Base-by-base conservation (phyloP, 139 green algal species). In the Chara braunii region DNA sequence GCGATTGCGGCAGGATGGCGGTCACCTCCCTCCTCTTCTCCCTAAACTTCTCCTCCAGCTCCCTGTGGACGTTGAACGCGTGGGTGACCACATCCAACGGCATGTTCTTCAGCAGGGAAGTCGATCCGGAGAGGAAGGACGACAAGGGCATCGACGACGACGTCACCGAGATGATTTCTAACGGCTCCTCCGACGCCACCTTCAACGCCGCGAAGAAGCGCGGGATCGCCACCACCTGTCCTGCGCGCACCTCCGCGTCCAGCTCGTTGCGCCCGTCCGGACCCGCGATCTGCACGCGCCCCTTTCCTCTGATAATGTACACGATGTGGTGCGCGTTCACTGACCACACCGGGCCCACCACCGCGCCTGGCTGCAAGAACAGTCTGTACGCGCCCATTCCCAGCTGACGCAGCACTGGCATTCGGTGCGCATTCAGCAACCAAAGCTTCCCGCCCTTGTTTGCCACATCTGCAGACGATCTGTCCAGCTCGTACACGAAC, bases 231-330 rank as follows among this genome's bases (percentile, higher is more conserved):
- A 73, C 36, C 3, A 52, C 14, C 23, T 73, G 55, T n/a, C 64
- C 64, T 36, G 55, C 18, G 33, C 68, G 45, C 14, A 73, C 26
- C 33, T 73, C 56, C 4, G 26, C 18, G n/a, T 24, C 3, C 26
- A 73, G 22, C 5, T 26, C 56, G 1, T 12, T 14, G 37, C 31
- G 18, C 12, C 64, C 64, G 37, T 72, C 59, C 36, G 59, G 29
- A 34, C 43, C 11, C 7, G 64, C 62, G 18, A 73, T 71, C 26
- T 73, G 26, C 28, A 73, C 29, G 11, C 24, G 5, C 28, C 59
- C 64, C 59, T 74, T 74, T 14, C 64, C 64, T 33, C 48, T 71
- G 26, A 32, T 51, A 24, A 74, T 24, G 64, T 70, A 73, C 18
- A 73, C 28, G 35, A 73, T 3, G n/a, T 26, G 30, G 3, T 36